Evolutionary conservation across 2,329 filamentous ascomycete species (phyloP), one percentile per base, ranked within the genome.

Genomic region (Calonectria hongkongensis): DNA sequence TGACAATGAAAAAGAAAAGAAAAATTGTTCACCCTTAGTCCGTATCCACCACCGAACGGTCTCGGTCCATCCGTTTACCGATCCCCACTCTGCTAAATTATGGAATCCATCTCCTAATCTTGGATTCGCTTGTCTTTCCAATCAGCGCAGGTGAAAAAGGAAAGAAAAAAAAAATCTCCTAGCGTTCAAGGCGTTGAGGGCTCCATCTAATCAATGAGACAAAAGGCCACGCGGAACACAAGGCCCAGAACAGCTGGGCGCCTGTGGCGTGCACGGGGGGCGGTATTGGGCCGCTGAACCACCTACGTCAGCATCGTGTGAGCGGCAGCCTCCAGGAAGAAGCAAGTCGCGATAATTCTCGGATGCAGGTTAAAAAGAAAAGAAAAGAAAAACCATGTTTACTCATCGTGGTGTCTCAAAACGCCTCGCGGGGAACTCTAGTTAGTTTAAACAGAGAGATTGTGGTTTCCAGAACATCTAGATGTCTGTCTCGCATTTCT

Each of bases 271-370:
- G n/a, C 33, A 58, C 7, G 33, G 33, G 51, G 6, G 51, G 51
- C 3, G 18, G 51, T 18, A 25, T 48, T 48, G 45, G 39, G 25
- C 12, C 25, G 18, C 18, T 15, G 18, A 18, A 27, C 51, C 41
- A 58, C 50, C 30, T 18, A 66, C 67, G 58, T 70, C 58, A 70
- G 50, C 15, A 66, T 66, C 2, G 63, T 66, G 45, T 15, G 45
- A 36, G 18, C 30, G 7, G 15, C 48, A 58, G n/a, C 30, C 3
- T 9, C 33, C 51, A 41, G 48, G 3, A 25, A 30, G 39, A 30
- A 33, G n/a, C 18, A 43, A 15, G 58, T 27, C 16, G 39, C 41
- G 39, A 63, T 45, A 13, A 21, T 63, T 58, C 41, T 58, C 54
- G 54, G 21, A 58, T 58, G 48, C 48, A 30, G 2, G 33, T 13